Evolutionary conservation across 345 rosid species (phyloP), one percentile per base, ranked within the genome.

Genomic region (Tarenaya hassleriana): DNA sequence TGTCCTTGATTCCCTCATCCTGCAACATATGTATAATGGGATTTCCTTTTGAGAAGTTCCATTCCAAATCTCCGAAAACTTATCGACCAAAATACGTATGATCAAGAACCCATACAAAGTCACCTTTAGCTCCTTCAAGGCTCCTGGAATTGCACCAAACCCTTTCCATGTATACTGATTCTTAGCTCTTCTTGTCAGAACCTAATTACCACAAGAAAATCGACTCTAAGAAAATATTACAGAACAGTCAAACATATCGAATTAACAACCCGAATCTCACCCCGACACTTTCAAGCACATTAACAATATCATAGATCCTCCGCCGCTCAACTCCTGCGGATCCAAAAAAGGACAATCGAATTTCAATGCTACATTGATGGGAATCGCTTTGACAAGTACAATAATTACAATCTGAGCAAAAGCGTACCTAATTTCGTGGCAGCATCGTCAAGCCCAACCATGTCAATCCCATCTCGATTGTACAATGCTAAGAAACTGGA

Each of bases 161-260:
- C 95, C 95, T 67, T 75, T 86, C 95, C 95, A 83, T 1, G 86
- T 80, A 55, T 86, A 86, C 50, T 77, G 79, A 61, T 86, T 86
- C 60, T 86, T 86, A 0, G 86, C 94, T 65, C 61, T 81, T 48
- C 82, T 81, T 10, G 78, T 62, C 11, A 84, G 76, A 75, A 84
- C 85, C 96, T 84, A 66, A 55, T 49, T 21, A 15, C 11, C 16
- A 2, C 54, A 62, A 4, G 15, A 61, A 46, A 47, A 10, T 10
- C 31, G 17, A 17, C 17, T 8, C 27, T 46, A 34, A 53, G 14
- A 8, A 27, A 56, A 34, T 19, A 31, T 4, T 32, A 27, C 8
- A 24, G 15, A 42, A n/a, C 44, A 52, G 1, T 1, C 3, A 16
- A 50, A n/a, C 14, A 3, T 9, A 4, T 0, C 8, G 18, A 29